Percentiles rank a stretch among this genome's conserved stretches.
phyloP scores from a whole-genome alignment of 228 moss, liverwort and hornwort genomes.

The Sphagnum magellanicum region DNA sequence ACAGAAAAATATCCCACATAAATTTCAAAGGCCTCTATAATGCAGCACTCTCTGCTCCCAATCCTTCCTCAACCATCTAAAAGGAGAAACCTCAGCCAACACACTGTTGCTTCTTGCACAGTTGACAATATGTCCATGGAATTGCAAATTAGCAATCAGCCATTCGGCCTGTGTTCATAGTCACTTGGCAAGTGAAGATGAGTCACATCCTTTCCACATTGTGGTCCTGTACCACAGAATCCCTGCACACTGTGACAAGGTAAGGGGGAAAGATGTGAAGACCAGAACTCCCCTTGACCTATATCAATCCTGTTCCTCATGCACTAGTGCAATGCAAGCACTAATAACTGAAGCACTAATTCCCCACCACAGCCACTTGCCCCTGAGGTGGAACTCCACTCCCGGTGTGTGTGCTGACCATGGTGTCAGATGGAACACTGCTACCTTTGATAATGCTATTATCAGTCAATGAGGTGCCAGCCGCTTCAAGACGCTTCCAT shows the following conservation, averaged over 20 bases:
- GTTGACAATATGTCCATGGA: slow-evolving; percentile 42
- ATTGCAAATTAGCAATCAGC: slow-evolving; percentile 46
- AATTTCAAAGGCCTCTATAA: slow-evolving; percentile 32
- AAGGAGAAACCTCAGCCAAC: not conserved
- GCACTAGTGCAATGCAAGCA: not conserved
- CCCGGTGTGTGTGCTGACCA: slow-evolving; percentile 14
- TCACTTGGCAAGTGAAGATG: slow-evolving; percentile 46
- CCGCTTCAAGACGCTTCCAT: slow-evolving; percentile 85
- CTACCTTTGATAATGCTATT: slow-evolving; percentile 33
- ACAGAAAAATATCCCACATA: slow-evolving; percentile 11
- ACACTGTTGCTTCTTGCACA: not conserved
- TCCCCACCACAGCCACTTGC: slow-evolving; percentile 61
- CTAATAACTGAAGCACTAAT: slow-evolving; percentile 26
- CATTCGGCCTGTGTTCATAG: slow-evolving; percentile 43
- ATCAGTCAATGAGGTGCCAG: slow-evolving; percentile 50
- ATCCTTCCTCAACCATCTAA: slow-evolving; percentile 9
- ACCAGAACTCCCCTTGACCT: slow-evolving; percentile 30
- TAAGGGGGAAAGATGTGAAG: slow-evolving; percentile 21
- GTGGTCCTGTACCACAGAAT: slow-evolving; percentile 51
- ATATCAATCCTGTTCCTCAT: slow-evolving; percentile 14
- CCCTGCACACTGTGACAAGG: slow-evolving; percentile 51
- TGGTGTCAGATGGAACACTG: slow-evolving; percentile 57
- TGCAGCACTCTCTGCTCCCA: slow-evolving; percentile 24
- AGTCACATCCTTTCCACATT: slow-evolving; percentile 51
- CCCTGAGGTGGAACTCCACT: slow-evolving; percentile 5